A percentile compares a stretch with the other conserved stretches of the same genome.
Conservation (phyloP, 345 rosid species). For the Draba incana region DNA sequence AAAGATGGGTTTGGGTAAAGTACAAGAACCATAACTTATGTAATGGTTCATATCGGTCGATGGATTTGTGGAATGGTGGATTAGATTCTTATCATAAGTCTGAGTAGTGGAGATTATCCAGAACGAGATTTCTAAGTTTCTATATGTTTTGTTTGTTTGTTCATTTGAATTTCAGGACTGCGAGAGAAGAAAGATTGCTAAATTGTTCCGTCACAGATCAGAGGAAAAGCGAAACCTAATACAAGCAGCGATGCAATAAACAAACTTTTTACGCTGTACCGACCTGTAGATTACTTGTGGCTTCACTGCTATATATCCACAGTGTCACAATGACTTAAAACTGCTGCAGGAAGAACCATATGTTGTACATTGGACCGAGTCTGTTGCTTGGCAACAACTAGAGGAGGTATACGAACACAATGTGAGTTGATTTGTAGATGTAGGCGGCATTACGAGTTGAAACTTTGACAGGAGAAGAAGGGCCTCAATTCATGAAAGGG, state of each 20-base stretch:
- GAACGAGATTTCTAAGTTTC: constrained; percentile 7
- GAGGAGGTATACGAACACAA: constrained; percentile 30
- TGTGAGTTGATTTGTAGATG: constrained; percentile 28
- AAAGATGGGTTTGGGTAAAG: constrained; percentile 1
- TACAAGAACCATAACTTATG: constrained; percentile 5
- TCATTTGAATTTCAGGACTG: constrained; percentile 70
- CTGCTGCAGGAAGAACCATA: constrained; percentile 23
- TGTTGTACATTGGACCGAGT: constrained; percentile 32
- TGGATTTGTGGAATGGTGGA: background rate
- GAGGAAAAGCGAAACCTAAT: constrained; percentile 61
- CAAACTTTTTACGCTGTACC: background rate
- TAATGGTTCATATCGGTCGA: background rate
- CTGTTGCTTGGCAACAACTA: constrained; percentile 28
- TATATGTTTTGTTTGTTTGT: background rate
- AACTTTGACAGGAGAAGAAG: constrained; percentile 16
- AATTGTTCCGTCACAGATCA: constrained; percentile 81
- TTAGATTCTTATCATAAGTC: constrained; percentile 16
- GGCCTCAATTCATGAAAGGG: constrained; percentile 16
- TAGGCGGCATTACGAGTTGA: constrained; percentile 31
- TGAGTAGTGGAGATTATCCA: constrained; percentile 1
- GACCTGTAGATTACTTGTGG: constrained; percentile 28
- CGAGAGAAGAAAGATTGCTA: constrained; percentile 86
- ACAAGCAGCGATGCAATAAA: constrained; percentile 49
- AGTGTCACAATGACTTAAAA: constrained; percentile 20
- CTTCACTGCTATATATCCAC: constrained; percentile 12